phyloP scores from a whole-genome alignment of 2,329 filamentous ascomycete genomes.

The Teratosphaeria zuluensis region DNA sequence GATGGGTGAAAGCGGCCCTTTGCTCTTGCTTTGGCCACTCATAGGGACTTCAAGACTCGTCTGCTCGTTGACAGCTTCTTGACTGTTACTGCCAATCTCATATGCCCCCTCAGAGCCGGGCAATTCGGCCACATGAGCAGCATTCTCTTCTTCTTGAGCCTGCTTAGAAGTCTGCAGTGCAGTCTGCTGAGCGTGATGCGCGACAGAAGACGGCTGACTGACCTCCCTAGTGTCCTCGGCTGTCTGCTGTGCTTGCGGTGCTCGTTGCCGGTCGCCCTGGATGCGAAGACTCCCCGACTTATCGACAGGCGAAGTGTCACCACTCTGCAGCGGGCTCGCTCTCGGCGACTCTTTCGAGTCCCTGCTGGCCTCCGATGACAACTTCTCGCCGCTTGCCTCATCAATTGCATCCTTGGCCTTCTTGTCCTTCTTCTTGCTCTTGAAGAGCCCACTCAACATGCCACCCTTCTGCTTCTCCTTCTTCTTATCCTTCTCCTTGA shows the following conservation, averaged over 20 bases:
- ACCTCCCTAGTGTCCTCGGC: not conserved
- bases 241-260: not conserved
- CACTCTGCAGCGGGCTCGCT: slow-evolving; percentile 13
- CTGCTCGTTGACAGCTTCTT: slow-evolving; percentile 19
- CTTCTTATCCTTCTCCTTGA: slow-evolving; percentile 72
- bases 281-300: slow-evolving; percentile 4
- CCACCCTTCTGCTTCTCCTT: slow-evolving; percentile 61
- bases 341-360: slow-evolving; percentile 17
- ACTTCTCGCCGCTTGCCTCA: slow-evolving; percentile 22
- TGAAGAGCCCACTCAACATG: slow-evolving; percentile 62
- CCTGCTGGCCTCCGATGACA: slow-evolving; percentile 18
- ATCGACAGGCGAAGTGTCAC: slow-evolving; percentile 15
- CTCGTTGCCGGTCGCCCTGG: not conserved
- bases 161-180: not conserved
- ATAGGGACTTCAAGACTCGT: not conserved
- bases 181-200: not conserved
- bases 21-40: slow-evolving; percentile 1
- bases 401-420: slow-evolving; percentile 39
- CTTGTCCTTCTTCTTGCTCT: slow-evolving; percentile 57
- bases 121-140: slow-evolving; percentile 26
- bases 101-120: slow-evolving; percentile 28
- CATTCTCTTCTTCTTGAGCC: slow-evolving; percentile 3
- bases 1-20: slow-evolving; percentile 22
- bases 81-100: slow-evolving; percentile 31
- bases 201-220: not conserved